Evolutionary conservation across 495 filamentous ascomycete genomes (phyloP).

Genomic region (Hypoxylon cercidicola): DNA sequence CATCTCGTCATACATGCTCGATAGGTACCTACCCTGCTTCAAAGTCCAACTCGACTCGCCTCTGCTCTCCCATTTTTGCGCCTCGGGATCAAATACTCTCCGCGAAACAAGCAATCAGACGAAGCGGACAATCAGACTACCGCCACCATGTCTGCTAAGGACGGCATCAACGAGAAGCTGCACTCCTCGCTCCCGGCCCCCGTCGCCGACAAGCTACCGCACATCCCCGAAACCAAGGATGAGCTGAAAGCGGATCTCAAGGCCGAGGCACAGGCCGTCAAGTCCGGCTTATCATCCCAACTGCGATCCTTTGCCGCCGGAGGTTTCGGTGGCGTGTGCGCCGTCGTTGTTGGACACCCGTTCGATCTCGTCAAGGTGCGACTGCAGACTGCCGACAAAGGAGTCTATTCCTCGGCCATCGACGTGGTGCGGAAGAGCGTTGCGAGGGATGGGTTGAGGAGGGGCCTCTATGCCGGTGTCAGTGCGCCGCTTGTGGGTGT

Average conservation of each 20-base stretch:
- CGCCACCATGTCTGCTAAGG: conserved; percentile 43
- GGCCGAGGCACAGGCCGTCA: conserved; percentile 58
- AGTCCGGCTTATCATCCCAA: conserved; percentile 57
- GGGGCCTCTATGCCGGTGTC: conserved; percentile 96
- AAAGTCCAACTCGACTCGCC: too few relatives aligned
- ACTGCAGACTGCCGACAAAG: conserved; percentile 93
- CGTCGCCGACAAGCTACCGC: conserved; percentile 58
- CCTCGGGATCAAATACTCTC: too few relatives aligned
- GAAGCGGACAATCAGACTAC: not conserved
- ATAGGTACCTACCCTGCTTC: too few relatives aligned
- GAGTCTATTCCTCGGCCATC: conserved; percentile 88
- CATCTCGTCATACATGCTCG: too few relatives aligned
- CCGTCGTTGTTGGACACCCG: conserved; percentile 92
- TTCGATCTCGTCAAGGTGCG: conserved; percentile 98
- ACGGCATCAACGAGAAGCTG: conserved; percentile 50
- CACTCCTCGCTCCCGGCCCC: conserved; percentile 50
- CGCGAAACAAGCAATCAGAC: not conserved
- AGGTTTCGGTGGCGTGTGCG: conserved; percentile 92
- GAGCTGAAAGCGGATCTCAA: conserved; percentile 62
- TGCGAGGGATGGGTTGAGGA: conserved; percentile 82
- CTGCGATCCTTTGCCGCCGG: conserved; percentile 87
- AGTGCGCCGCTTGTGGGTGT: conserved; percentile 94
- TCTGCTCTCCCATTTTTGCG: too few relatives aligned
- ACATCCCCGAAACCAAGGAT: conserved; percentile 62
- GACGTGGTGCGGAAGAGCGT: conserved; percentile 91